Evolutionary conservation across 1,284 basidiomycete species (phyloP), one percentile per base, ranked within the genome.

Genomic region (Tremellales sp.): DNA sequence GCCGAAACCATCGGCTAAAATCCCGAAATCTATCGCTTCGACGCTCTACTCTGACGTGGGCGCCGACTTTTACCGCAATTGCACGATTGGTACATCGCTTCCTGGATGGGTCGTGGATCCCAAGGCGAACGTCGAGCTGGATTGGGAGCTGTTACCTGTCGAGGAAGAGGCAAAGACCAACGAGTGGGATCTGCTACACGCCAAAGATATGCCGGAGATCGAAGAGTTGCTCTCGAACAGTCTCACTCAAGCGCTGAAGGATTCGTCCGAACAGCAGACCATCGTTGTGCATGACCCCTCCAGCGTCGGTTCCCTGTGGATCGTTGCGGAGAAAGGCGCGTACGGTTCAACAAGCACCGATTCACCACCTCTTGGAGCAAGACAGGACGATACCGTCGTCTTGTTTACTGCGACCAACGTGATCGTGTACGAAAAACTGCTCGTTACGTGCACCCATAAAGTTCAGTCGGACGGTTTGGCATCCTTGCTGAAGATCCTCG

Each of bases 21-120:
- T 60, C 6, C 56, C 56, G 3, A 26, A 31, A 34, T 58, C 55
- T 0, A 45, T 50, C 8, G 59, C 54, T n/a, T 58, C 55, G 9
- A 57, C 66, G 6, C 57, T 69, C 10, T 65, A 55, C 53, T 61
- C 58, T 7, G 67, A 60, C 27, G 57, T 67, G 28, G 67, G 67
- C 0, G 48, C 49, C 9, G 47, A 39, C 2, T 67, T 64, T 48
- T 69, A 69, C 40, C 38, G 52, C 13, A 50, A 48, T 26, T 59
- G 58, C 28, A 55, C 45, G 5, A 38, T 60, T 9, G 50, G 52
- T 3, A 5, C 19, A 2, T 40, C 47, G 3, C 22, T 48, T 9
- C 52, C 51, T 5, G 61, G 61, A 24, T 64, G 59, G 60, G 40
- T 51, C 3, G 57, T 58, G 5, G 12, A 32, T 4, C 42, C 51